Percentiles rank a stretch among this genome's conserved stretches.
phyloP scores from a whole-genome alignment of 2,329 filamentous ascomycete genomes.

The Periconia macrospinosa region DNA sequence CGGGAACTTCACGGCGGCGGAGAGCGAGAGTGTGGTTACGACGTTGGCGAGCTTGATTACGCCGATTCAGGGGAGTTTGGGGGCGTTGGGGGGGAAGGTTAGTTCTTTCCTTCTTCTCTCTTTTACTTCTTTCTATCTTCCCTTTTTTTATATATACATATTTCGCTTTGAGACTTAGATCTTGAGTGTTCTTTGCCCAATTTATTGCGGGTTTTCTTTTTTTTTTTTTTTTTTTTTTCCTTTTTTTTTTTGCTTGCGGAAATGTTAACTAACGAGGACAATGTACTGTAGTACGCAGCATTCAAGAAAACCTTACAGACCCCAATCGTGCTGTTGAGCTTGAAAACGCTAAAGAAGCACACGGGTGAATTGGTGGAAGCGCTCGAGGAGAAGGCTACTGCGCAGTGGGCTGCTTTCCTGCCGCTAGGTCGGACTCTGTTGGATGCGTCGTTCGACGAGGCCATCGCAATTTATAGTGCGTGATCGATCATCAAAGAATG shows the following conservation, averaged over 20 bases:
- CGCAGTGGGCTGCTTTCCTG: conserved; percentile 12
- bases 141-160: too few species aligned
- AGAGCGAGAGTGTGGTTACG: conserved; percentile 17
- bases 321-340: conserved; percentile 21
- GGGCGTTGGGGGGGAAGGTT: conserved; percentile 19
- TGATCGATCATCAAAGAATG: too few species aligned
- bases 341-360: conserved; percentile 24
- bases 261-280: too few species aligned
- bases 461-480: conserved; percentile 19
- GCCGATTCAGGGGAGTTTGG: conserved; percentile 17
- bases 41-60: conserved; percentile 15
- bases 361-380: conserved; percentile 21
- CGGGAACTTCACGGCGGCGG: conserved; percentile 15
- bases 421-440: conserved; percentile 13
- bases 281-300: conserved; percentile 18
- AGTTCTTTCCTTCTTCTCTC: too few species aligned
- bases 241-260: too few species aligned
- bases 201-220: not conserved
- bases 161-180: too few species aligned
- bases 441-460: conserved; percentile 20
- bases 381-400: conserved; percentile 17
- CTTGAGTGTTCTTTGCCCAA: too few species aligned
- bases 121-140: too few species aligned
- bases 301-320: conserved; percentile 26
- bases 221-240: too few species aligned